Conservation (phyloP, 2,329 filamentous ascomycete species). For the Colletotrichum noveboracense region DNA sequence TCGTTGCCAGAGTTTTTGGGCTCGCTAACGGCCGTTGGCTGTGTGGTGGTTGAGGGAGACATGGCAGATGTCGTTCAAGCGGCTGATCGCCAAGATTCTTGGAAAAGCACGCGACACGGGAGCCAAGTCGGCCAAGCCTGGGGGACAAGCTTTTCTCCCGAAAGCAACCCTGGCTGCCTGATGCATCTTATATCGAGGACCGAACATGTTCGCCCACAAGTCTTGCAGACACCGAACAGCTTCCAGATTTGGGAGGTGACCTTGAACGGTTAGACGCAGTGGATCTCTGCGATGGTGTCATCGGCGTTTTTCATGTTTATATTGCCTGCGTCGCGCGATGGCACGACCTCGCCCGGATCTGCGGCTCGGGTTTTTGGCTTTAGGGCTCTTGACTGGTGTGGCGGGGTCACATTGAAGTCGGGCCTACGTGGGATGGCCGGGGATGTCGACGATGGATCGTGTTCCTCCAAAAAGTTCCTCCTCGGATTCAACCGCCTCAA, state of each 20-base stretch:
- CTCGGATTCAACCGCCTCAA: not conserved
- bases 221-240: not conserved
- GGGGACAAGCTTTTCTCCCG: not conserved
- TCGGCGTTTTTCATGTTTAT: slow-evolving; percentile 7
- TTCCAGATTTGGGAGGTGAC: not conserved
- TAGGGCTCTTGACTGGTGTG: not conserved
- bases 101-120: not conserved
- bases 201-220: not conserved
- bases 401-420: not conserved
- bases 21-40: not conserved
- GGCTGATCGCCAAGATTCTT: slow-evolving; percentile 13
- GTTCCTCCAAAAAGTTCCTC: not conserved
- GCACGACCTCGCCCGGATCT: not conserved
- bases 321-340: not conserved
- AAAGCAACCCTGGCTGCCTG: not conserved
- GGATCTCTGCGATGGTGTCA: slow-evolving; percentile 15
- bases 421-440: not conserved
- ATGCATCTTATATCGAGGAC: not conserved
- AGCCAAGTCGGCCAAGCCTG: slow-evolving; percentile 17
- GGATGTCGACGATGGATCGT: not conserved
- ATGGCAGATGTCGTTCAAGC: not conserved
- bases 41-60: not conserved
- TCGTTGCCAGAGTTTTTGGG: not conserved
- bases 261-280: not conserved
- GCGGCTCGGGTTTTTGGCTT: not conserved